phyloP scores from a whole-genome alignment of 768 basidiomycete genomes.

The Tylopilus subfusipes region DNA sequence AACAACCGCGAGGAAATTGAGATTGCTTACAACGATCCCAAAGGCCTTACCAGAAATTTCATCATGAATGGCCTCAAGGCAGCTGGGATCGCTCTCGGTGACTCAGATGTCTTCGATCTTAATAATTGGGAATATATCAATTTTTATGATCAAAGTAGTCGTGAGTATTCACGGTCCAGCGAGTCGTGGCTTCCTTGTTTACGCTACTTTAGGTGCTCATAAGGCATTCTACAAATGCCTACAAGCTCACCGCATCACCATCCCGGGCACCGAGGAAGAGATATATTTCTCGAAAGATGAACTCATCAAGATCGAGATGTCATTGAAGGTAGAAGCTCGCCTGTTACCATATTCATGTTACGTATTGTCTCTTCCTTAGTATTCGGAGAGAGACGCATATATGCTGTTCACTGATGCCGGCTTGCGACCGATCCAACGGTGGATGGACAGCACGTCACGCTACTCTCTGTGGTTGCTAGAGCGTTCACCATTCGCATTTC shows the following conservation, averaged over 20 bases:
- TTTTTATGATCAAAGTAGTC: constrained; percentile 51
- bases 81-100: constrained; percentile 65
- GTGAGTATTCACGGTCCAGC: constrained; percentile 29
- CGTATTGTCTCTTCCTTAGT: constrained; percentile 44
- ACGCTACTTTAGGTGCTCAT: constrained; percentile 58
- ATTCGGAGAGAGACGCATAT: constrained; percentile 67
- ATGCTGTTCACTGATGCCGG: constrained; percentile 69
- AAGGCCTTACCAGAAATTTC: constrained; percentile 69
- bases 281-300: constrained; percentile 67
- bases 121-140: constrained; percentile 74
- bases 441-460: constrained; percentile 67
- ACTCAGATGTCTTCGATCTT: constrained; percentile 59
- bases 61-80: constrained; percentile 82
- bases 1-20: constrained; percentile 71
- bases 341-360: not conserved
- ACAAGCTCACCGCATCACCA: constrained; percentile 50
- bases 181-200: not conserved
- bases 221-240: constrained; percentile 81
- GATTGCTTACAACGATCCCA: constrained; percentile 79
- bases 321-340: constrained; percentile 66
- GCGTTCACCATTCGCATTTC: constrained; percentile 78
- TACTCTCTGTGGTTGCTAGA: constrained; percentile 93
- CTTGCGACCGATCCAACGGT: constrained; percentile 81
- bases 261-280: constrained; percentile 43
- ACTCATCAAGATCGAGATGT: constrained; percentile 80